Base-by-base conservation (phyloP, 2,329 filamentous ascomycete species). In the Penicillium decumbens region DNA sequence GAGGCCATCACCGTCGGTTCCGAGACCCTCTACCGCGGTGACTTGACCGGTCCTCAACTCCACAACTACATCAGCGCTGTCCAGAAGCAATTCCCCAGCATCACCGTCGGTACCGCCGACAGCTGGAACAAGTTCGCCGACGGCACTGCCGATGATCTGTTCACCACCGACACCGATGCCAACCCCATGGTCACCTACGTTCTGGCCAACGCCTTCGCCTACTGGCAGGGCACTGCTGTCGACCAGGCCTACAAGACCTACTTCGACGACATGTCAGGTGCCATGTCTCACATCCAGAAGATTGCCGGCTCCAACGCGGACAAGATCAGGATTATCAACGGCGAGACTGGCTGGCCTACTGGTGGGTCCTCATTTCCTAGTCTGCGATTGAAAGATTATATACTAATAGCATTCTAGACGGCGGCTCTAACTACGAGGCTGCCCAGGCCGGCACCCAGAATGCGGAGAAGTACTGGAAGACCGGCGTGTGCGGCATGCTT, bases 41-140 rank as follows among this genome's bases (percentile, higher is more conserved):
- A 83, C 66, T 80, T 87, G 67, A 84, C 79, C 8, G 83, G 80
- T 41, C 65, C 75, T 6, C 65, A 82, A 59, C 78, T 88, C 42
- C 68, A 82, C 44, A 71, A 69, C 49, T 83, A 83, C 68, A 85
- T 88, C 67, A 72, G 78, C 51, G 75, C 81, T 43, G 79, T 86
- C 55, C 80, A 82, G 72, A 65, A 71, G 35, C 71, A 78, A 65
- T 84, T 64, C 75, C 78, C 58, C 24, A 71, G 70, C 33, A 73
- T 82, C 59, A 80, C 77, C 58, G 75, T 87, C 39, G 84, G 85
- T 43, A 87, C 82, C 9, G 85, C 84, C 6, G 85, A 88, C 70
- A 82, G 77, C 65, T 88, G 85, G 85, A 88, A 87, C 73, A 86
- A 85, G 70, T 84, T 77, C 62, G 76, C 79, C 41, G 84, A 87